Evolutionary conservation across 495 filamentous ascomycete species (phyloP).

Genomic region (Penicillium malachiteum): DNA sequence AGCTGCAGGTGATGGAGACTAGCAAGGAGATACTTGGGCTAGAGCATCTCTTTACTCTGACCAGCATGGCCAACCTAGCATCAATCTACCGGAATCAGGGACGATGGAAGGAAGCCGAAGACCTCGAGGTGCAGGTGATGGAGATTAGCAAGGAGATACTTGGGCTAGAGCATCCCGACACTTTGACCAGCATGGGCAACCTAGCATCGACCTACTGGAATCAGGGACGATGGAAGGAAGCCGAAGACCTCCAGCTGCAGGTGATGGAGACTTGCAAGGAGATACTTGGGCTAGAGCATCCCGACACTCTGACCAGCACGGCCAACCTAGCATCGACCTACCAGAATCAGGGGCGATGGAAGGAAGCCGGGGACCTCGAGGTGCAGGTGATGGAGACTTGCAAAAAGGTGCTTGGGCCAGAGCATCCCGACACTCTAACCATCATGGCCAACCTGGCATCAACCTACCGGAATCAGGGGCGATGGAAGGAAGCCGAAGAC

Average conservation of each 20-base stretch:
- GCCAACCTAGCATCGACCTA: background rate
- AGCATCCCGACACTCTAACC: background rate
- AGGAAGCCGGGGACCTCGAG: conserved; percentile 4
- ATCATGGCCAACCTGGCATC: background rate
- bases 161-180: background rate
- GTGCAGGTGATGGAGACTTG: background rate
- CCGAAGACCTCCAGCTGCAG: conserved; percentile 4
- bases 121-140: background rate
- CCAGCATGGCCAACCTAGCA: background rate
- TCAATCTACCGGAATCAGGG: background rate
- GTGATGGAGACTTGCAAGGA: conserved; percentile 13
- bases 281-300: conserved; percentile 16
- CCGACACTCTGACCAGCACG: conserved; percentile 7
- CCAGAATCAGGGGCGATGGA: conserved; percentile 2
- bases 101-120: conserved; percentile 1
- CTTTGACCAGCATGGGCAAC: conserved; percentile 2
- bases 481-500: background rate
- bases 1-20: background rate
- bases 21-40: background rate
- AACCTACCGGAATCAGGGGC: background rate
- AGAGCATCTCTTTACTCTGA: background rate
- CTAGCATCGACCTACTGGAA: background rate
- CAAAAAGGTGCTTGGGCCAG: background rate
- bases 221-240: conserved; percentile 4
- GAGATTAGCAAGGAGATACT: background rate